Conservation (phyloP, 805 yeast species). For the Hanseniaspora nectarophila region DNA sequence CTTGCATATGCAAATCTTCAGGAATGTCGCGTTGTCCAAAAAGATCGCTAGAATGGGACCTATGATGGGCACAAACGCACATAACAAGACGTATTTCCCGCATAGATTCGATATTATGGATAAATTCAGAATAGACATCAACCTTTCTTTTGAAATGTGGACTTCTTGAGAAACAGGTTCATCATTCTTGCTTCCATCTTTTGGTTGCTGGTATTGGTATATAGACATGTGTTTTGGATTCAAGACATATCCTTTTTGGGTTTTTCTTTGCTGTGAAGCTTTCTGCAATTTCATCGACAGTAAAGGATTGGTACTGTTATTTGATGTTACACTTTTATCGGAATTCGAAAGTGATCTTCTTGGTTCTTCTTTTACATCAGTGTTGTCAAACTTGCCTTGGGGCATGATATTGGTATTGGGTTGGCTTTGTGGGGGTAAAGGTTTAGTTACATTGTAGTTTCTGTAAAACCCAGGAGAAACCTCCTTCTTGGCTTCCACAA, state of each 20-base stretch:
- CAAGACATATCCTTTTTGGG: not conserved
- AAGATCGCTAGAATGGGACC: not conserved
- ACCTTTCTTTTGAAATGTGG: not conserved
- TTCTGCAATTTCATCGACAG: not conserved
- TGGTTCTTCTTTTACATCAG: too few relatives aligned
- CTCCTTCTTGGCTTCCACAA: not conserved
- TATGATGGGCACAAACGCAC: not conserved
- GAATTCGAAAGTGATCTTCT: not conserved
- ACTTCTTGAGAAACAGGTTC: not conserved
- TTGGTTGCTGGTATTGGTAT: not conserved
- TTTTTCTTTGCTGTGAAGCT: conserved; percentile 3
- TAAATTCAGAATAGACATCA: not conserved
- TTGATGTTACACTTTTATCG: not conserved
- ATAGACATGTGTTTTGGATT: conserved; percentile 9
- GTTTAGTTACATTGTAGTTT: not conserved
- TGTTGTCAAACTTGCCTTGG: not conserved
- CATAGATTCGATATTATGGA: not conserved
- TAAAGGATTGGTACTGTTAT: not conserved
- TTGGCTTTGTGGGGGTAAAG: not conserved
- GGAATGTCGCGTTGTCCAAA: not conserved
- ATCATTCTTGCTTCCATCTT: not conserved
- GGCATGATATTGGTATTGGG: not conserved
- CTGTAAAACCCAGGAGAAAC: not conserved
- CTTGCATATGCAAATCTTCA: conserved; percentile 3
- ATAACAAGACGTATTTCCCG: not conserved